Base-by-base conservation (phyloP, 345 rosid genomes). In the Sapria himalayana region DNA sequence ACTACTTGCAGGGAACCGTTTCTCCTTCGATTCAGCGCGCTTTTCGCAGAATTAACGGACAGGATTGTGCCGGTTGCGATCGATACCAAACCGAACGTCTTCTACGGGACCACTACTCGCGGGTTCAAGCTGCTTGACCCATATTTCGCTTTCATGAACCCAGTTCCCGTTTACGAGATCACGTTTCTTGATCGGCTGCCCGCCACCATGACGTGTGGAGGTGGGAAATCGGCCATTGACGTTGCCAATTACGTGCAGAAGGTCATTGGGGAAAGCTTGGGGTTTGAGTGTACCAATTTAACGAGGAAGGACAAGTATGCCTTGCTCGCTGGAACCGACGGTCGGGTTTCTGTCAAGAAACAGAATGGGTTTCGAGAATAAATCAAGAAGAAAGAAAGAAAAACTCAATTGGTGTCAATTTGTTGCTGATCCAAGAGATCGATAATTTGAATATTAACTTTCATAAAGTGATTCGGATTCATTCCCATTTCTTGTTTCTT, bases 221-320 rank as follows among this genome's bases (percentile, higher is more conserved):
- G 91, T 0, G 93, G 84, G 0, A 85, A 74, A 37, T 78, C 94
- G 3, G 62, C 98, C 15, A 79, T 89, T 29, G 94, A 82, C 39
- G 93, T 81, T 22, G 94, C 94, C 1, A 89, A 89, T 51, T 74
- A 89, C 33, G 72, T 82, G 3, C 98, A 89, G 41, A 72, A 73
- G 72, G 91, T 82, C 31, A 50, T 89, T 37, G 98, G 62, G 1
- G 93, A 91, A 33, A 79, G 91, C 0, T 46, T 89, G 12, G 94
- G 93, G 15, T 89, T 82, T 25, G 98, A 89, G 60, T 74, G 98
- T 54, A 89, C 98, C 9, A 74, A 56, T 38, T 49, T 89, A 55
- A 89, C 98, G 0, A 70, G 98, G 66, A 89, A 73, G 59, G 95
- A 89, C 55, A 89, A 89, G 71, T 89, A 89, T 12, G 76, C 85